Evolutionary conservation across 352 stramenopile genomes (phyloP), one percentile per base, ranked within the genome.

Genomic region (Phytophthora sp.): DNA sequence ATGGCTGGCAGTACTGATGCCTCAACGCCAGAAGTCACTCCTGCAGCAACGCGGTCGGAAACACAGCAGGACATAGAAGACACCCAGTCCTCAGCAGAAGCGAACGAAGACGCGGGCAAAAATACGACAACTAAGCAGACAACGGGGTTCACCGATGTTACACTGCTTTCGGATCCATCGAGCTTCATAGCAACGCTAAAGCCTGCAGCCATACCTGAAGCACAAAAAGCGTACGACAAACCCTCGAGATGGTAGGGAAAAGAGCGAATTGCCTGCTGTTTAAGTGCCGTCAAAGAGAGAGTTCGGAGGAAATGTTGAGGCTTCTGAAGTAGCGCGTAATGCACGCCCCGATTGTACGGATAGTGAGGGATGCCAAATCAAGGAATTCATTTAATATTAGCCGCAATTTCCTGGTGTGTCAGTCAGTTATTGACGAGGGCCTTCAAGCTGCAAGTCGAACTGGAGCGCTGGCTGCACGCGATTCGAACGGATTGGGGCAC

Each of bases 101-200:
- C 46, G 13, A 55, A 38, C 7, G 56, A 56, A 57, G 23, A 9
- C 7, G 20, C 36, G 1, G 64, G 44, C 7, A 57, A 35, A 53
- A 68, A 15, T 46, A 51, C 24, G 18, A 8, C 51, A 57, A 53
- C 36, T 9, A 55, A 73, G 49, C 30, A 63, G 24, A 64, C 57
- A 29, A 47, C 57, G 13, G 46, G 31, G 6, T 73, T 73, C 36
- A 57, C 35, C 12, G 59, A 58, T 57, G 44, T 64, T 7, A 0
- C 51, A 27, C 12, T 63, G 21, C 21, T 72, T 7, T 72, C 59
- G 23, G 65, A 64, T 16, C 49, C 64, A 15, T 60, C 58, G 23
- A 58, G 69, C 36, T 59, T 69, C 29, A 8, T 73, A 39, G 65
- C 35, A 64, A 69, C 51, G 7, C 30, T 73, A 24, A 73, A 68